Evolutionary conservation across 2,329 filamentous ascomycete species (phyloP).

Genomic region (Dryadomyces quercus-mongolicae): DNA sequence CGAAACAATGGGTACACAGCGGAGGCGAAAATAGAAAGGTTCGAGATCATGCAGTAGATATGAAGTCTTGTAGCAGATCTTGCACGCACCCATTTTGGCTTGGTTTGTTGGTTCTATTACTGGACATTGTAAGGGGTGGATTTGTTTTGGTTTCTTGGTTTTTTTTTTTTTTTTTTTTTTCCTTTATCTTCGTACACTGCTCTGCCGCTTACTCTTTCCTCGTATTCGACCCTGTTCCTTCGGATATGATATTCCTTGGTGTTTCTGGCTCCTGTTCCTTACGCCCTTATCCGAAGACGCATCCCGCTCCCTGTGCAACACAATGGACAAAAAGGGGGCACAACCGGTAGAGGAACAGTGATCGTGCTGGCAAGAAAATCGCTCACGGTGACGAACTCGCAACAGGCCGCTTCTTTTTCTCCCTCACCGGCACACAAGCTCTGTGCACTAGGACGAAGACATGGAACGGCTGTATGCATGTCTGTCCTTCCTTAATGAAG

Average conservation of each 20-base stretch:
- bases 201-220: neutral
- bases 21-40: neutral
- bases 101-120: neutral
- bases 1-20: neutral
- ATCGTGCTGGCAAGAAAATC: no score
- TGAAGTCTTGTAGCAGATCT: constrained; percentile 10
- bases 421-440: no score
- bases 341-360: no score
- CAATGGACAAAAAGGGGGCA: no score
- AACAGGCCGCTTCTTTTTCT: no score
- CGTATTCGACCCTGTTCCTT: neutral
- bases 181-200: neutral
- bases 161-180: neutral
- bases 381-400: no score
- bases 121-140: no score
- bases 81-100: neutral
- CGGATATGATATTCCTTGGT: neutral
- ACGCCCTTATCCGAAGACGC: neutral
- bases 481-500: no score
- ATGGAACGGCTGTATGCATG: no score
- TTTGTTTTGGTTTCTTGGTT: neutral
- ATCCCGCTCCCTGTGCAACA: neutral
- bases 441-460: no score
- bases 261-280: no score
- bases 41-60: constrained; percentile 13